Percentiles rank a stretch among this genome's conserved stretches.
phyloP scores from a whole-genome alignment of 371 early-diverging fungal species.

The Apophysomyces variabilis region DNA sequence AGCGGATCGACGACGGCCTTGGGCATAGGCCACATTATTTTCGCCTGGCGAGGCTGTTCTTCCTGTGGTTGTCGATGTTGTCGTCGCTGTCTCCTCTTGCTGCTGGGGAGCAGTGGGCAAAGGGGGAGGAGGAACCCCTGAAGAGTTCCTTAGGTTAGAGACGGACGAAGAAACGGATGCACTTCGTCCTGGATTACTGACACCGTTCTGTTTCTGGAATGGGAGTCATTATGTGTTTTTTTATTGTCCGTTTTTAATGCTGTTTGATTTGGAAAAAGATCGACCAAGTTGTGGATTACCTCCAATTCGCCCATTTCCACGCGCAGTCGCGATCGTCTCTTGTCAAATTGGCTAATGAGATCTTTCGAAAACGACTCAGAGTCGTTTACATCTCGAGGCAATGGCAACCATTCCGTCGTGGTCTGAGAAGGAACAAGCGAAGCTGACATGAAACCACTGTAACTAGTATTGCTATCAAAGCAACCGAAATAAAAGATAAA shows the following conservation, averaged over 20 bases:
- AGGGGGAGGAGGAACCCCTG: conserved; percentile 10
- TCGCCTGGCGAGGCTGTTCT: background rate
- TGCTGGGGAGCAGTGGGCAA: background rate
- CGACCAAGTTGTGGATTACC: conserved; percentile 21
- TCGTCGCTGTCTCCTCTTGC: background rate
- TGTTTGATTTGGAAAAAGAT: background rate
- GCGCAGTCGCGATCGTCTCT: conserved; percentile 36
- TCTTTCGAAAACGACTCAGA: conserved; percentile 42
- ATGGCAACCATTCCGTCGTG: conserved; percentile 14
- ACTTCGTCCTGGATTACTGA: background rate
- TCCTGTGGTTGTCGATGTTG: background rate
- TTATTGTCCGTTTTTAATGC: background rate
- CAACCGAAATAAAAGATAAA: background rate
- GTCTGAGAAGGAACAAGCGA: conserved; percentile 10
- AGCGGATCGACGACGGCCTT: conserved; percentile 10
- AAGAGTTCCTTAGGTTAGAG: background rate
- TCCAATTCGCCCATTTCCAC: conserved; percentile 37
- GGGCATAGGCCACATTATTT: background rate
- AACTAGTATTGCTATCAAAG: background rate
- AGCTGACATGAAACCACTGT: conserved; percentile 2
- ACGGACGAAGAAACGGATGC: background rate
- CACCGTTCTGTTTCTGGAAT: conserved; percentile 1
- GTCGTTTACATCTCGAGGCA: conserved; percentile 12
- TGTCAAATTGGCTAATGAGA: conserved; percentile 46
- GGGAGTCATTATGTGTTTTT: background rate